Conservation (phyloP, 2,329 filamentous ascomycete species). For the Colletotrichum truncatum region DNA sequence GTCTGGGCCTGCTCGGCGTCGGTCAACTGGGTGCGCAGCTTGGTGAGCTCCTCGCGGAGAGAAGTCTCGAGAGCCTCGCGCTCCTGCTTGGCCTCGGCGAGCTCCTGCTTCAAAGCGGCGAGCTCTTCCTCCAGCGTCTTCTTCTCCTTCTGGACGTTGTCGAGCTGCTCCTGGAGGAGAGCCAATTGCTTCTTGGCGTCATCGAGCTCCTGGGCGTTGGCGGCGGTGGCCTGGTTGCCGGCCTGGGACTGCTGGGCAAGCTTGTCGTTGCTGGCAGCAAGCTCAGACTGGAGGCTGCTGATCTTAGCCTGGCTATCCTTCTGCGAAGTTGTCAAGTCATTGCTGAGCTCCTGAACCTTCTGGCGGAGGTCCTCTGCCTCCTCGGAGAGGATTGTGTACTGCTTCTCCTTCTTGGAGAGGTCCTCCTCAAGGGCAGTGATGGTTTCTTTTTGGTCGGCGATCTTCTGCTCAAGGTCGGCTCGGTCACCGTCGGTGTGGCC, state of each 20-base stretch:
- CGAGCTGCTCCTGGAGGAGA: slow-evolving; percentile 39
- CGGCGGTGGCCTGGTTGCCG: slow-evolving; percentile 36
- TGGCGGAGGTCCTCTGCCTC: slow-evolving; percentile 48
- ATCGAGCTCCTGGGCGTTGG: slow-evolving; percentile 33
- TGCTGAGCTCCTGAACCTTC: slow-evolving; percentile 47
- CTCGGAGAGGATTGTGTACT: slow-evolving; percentile 41
- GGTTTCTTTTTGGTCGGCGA: slow-evolving; percentile 48
- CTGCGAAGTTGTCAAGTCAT: slow-evolving; percentile 39
- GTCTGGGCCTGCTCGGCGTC: slow-evolving; percentile 43
- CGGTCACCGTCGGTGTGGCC: slow-evolving; percentile 42
- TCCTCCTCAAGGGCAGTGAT: slow-evolving; percentile 44
- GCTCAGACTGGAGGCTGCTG: slow-evolving; percentile 44
- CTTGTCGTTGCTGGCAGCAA: slow-evolving; percentile 38
- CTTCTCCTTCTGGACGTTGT: slow-evolving; percentile 38
- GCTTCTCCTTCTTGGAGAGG: slow-evolving; percentile 48
- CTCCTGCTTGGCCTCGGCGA: slow-evolving; percentile 45
- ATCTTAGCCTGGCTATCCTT: slow-evolving; percentile 43
- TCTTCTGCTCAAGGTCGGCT: slow-evolving; percentile 46
- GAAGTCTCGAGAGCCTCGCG: slow-evolving; percentile 42
- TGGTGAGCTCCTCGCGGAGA: slow-evolving; percentile 40
- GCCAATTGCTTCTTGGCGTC: slow-evolving; percentile 38
- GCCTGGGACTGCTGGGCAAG: slow-evolving; percentile 34
- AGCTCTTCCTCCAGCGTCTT: slow-evolving; percentile 44
- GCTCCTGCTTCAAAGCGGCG: slow-evolving; percentile 41
- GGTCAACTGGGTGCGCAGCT: slow-evolving; percentile 45